phyloP scores from a whole-genome alignment of 805 yeast genomes.

The Allodekkera sacchari region DNA sequence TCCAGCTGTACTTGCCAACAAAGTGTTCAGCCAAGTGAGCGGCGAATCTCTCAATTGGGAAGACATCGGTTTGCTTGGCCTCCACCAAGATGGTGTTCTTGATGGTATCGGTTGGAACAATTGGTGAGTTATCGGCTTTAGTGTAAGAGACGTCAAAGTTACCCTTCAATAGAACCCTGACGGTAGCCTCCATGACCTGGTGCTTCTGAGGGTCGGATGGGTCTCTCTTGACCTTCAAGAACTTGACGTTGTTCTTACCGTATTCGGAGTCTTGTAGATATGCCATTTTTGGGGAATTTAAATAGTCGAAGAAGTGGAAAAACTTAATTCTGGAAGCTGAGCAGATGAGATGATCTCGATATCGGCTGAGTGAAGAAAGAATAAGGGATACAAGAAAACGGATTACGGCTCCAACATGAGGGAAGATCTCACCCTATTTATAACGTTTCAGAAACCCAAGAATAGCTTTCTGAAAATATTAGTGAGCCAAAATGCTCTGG shows the following conservation, averaged over 20 bases:
- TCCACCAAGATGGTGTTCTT: constrained; percentile 80
- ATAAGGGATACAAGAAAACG: too few species aligned
- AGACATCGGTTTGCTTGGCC: constrained; percentile 75
- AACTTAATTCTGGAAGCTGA: too few species aligned
- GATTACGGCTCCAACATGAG: too few species aligned
- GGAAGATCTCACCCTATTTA: too few species aligned
- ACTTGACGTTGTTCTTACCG: constrained; percentile 91
- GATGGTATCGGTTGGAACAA: constrained; percentile 91
- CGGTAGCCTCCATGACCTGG: constrained; percentile 81
- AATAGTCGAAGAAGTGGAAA: too few species aligned
- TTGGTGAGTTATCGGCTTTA: constrained; percentile 76
- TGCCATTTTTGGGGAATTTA: constrained; percentile 22
- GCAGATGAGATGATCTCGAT: too few species aligned
- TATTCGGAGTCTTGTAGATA: constrained; percentile 47
- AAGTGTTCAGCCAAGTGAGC: constrained; percentile 80
- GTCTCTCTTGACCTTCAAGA: constrained; percentile 80
- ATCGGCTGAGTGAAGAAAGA: too few species aligned
- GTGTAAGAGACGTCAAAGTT: constrained; percentile 76
- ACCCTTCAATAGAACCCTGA: constrained; percentile 67
- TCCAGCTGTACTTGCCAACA: constrained; percentile 66
- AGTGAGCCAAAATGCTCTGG: too few species aligned
- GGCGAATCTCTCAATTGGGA: constrained; percentile 89
- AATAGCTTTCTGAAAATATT: too few species aligned
- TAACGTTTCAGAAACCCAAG: too few species aligned
- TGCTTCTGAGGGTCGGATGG: constrained; percentile 64